Evolutionary conservation across 768 basidiomycete species (phyloP).

Genomic region (Mycena polygramma): DNA sequence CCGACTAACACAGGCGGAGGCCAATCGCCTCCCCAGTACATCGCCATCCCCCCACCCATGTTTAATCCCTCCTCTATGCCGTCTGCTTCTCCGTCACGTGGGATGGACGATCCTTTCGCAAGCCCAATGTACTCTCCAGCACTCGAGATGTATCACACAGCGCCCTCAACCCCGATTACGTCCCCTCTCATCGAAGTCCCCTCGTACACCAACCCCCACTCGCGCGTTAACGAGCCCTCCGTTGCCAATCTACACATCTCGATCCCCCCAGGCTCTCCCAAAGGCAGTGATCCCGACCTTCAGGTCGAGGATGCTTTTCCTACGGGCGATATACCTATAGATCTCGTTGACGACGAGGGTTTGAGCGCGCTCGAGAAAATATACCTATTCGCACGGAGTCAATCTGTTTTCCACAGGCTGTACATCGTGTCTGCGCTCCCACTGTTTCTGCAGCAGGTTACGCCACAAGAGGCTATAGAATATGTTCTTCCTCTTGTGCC

Average conservation of each 20-base stretch:
- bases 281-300: slow-evolving; percentile 25
- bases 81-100: slow-evolving; percentile 51
- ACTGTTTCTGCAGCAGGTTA: slow-evolving; percentile 79
- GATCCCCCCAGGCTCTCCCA: slow-evolving; percentile 40
- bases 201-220: slow-evolving; percentile 54
- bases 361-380: slow-evolving; percentile 91
- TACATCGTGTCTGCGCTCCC: slow-evolving; percentile 90
- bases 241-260: slow-evolving; percentile 39
- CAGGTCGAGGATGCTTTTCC: slow-evolving; percentile 55
- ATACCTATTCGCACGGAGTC: slow-evolving; percentile 89
- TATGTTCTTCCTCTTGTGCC: slow-evolving; percentile 94
- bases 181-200: slow-evolving; percentile 47
- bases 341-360: slow-evolving; percentile 80
- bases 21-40: slow-evolving; percentile 50
- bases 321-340: slow-evolving; percentile 51
- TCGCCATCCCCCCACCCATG: slow-evolving; percentile 48
- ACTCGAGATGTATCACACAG: slow-evolving; percentile 58
- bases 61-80: slow-evolving; percentile 44
- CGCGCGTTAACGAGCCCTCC: slow-evolving; percentile 50
- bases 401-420: slow-evolving; percentile 70
- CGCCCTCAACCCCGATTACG: slow-evolving; percentile 60
- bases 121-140: slow-evolving; percentile 54
- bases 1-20: slow-evolving; percentile 39
- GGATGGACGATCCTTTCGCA: slow-evolving; percentile 49
- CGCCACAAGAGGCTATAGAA: slow-evolving; percentile 90